Conservation (phyloP, 2,329 filamentous ascomycete species). For the Aspergillus sp. region DNA sequence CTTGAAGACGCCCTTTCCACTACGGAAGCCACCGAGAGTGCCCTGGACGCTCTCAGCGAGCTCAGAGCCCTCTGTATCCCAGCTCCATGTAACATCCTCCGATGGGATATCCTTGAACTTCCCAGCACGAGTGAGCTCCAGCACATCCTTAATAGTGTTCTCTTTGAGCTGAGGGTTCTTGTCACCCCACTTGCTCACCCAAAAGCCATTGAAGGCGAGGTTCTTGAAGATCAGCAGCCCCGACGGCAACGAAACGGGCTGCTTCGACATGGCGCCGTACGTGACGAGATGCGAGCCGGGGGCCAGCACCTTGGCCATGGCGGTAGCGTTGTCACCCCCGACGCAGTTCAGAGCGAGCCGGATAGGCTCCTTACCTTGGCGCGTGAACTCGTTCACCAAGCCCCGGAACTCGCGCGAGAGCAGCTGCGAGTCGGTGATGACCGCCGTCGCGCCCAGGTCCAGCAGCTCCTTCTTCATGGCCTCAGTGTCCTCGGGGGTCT, state of each 20-base stretch:
- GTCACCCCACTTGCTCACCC: constrained; percentile 86
- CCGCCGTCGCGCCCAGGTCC: constrained; percentile 54
- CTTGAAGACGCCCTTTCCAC: constrained; percentile 83
- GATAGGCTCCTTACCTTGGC: constrained; percentile 62
- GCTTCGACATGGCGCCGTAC: constrained; percentile 89
- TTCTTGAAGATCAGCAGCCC: constrained; percentile 90
- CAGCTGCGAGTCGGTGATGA: constrained; percentile 55
- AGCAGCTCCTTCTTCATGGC: constrained; percentile 54
- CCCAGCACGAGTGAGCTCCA: constrained; percentile 64
- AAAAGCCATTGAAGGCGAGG: constrained; percentile 82
- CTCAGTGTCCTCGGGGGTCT: constrained; percentile 56
- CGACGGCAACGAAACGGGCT: constrained; percentile 73
- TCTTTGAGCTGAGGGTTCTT: constrained; percentile 63
- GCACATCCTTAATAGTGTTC: constrained; percentile 73
- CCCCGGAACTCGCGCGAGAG: constrained; percentile 37
- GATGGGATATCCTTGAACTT: constrained; percentile 77
- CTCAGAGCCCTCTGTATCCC: constrained; percentile 63
- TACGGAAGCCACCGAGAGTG: constrained; percentile 73
- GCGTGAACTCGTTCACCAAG: constrained; percentile 59
- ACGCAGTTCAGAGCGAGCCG: constrained; percentile 86
- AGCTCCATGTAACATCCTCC: constrained; percentile 74
- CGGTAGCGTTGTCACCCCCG: constrained; percentile 73
- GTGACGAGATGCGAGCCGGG: constrained; percentile 71
- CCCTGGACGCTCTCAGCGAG: constrained; percentile 70
- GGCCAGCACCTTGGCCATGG: constrained; percentile 65